A percentile compares a stretch with the other conserved stretches of the same genome.
Evolutionary conservation across 192 early-diverging fungal genomes (phyloP).

Genomic region (Coemansia interrupta): DNA sequence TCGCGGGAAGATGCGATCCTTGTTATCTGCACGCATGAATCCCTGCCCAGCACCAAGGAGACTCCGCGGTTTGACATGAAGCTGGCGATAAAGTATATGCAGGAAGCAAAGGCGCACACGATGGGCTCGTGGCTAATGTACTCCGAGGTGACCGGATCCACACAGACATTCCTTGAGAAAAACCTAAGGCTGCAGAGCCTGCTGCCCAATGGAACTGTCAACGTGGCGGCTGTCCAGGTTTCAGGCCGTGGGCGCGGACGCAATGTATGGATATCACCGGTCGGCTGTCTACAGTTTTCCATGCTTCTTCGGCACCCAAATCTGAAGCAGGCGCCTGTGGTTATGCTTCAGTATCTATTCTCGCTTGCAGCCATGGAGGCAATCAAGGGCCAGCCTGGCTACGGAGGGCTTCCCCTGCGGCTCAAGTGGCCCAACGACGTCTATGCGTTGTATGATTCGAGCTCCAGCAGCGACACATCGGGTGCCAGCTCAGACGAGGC

Average conservation of each 20-base stretch:
- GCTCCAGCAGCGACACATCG: constrained; percentile 12
- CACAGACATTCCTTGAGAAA: constrained; percentile 92
- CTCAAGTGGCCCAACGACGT: constrained; percentile 99
- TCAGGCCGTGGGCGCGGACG: constrained; percentile 87
- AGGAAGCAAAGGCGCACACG: constrained; percentile 40
- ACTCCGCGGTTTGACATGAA: constrained; percentile 63
- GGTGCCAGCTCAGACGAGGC: constrained; percentile 33
- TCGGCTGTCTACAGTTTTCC: constrained; percentile 86
- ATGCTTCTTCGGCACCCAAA: constrained; percentile 72
- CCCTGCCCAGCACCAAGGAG: constrained; percentile 38
- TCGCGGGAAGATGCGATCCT: constrained; percentile 40
- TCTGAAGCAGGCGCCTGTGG: constrained; percentile 58
- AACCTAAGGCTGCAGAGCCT: constrained; percentile 65
- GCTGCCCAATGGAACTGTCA: constrained; percentile 77
- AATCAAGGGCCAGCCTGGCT: constrained; percentile 63
- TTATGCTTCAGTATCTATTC: constrained; percentile 94
- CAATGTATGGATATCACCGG: constrained; percentile 93
- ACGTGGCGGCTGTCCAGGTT: constrained; percentile 75
- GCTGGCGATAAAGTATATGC: constrained; percentile 54
- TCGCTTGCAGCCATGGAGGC: constrained; percentile 81
- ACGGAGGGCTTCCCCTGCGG: constrained; percentile 74
- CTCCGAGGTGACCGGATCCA: constrained; percentile 73
- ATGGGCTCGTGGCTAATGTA: constrained; percentile 79
- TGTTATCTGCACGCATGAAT: constrained; percentile 43
- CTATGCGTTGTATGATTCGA: constrained; percentile 60